Base-by-base conservation (phyloP, 73 alveolate species). In the Tetrahymena elliotti region DNA sequence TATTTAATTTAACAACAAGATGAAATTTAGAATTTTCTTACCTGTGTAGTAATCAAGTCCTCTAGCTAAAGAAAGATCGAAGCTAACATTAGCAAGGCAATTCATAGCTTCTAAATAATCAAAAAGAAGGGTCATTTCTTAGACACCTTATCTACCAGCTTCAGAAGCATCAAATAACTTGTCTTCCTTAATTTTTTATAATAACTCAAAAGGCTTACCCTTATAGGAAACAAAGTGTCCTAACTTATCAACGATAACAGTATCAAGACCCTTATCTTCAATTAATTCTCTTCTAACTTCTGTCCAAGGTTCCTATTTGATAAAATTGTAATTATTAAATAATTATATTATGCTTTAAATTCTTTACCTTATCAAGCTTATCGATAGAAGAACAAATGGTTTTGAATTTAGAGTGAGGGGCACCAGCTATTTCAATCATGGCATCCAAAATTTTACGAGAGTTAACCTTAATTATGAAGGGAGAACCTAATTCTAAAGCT, bases 21-120 rank as follows among this genome's bases (percentile, higher is more conserved):
- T 68, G n/a, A 68, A 68, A 0, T n/a, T 24, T 18, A 22, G 16
- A 22, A 10, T 10, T 68, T 68, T 27, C 20, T 68, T 68, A 68
- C 99, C 99, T 9, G 99, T 98, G 96, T 98, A 98, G 97, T 98
- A 98, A 94, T 98, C 99, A 22, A 98, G 98, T 47, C 99, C 99
- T 97, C 99, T 97, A 35, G 99, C 99, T 16, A 98, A 95, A 33
- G 98, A 95, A 94, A 98, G 97, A 95, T 98, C 99, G 47, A 98
- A 97, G 15, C 95, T 92, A 36, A 98, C 84, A 38, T 95, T 95
- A 83, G 96, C 96, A 33, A 96, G 94, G 47, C 97, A 94, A 53
- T 95, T 96, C 96, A 98, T 82, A 38, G 96, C 84, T 88, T 94
- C 96, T 22, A 97, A 95, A 37, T 97, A 98, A 22, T 92, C 96